Conservation (phyloP, 1,139 yeast genomes). For the Zygoascus hellenicus region DNA sequence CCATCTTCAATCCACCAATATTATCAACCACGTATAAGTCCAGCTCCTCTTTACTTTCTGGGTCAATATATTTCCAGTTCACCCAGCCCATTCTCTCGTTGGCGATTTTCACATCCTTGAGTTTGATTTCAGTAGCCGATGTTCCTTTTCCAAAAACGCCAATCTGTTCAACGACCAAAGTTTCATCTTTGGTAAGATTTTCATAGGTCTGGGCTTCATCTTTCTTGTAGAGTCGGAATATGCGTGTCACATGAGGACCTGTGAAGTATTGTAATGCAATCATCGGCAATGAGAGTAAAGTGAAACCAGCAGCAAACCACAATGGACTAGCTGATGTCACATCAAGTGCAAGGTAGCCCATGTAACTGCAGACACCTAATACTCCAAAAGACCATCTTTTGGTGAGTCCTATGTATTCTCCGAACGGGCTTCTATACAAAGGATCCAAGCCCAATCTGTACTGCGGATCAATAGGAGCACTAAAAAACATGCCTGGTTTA, state of each 20-base stretch:
- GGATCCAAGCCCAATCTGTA: constrained; percentile 30
- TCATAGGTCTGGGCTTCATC: constrained; percentile 60
- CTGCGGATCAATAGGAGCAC: constrained; percentile 32
- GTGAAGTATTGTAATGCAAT: constrained; percentile 52
- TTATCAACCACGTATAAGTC: constrained; percentile 61
- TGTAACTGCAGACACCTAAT: constrained; percentile 28
- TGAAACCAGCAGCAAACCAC: constrained; percentile 35
- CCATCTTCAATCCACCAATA: constrained; percentile 78
- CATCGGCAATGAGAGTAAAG: constrained; percentile 54
- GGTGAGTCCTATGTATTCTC: constrained; percentile 34
- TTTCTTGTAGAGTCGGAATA: constrained; percentile 60
- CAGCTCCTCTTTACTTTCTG: constrained; percentile 31
- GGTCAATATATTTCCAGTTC: constrained; percentile 45
- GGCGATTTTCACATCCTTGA: constrained; percentile 44
- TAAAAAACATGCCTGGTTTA: constrained; percentile 33
- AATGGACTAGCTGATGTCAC: constrained; percentile 17
- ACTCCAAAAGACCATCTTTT: constrained; percentile 35
- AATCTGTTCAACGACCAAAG: constrained; percentile 62
- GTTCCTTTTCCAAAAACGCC: constrained; percentile 61
- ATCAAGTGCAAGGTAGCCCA: constrained; percentile 30
- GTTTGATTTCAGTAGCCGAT: constrained; percentile 52
- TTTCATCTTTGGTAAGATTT: constrained; percentile 54
- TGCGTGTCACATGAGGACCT: constrained; percentile 62
- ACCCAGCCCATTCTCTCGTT: constrained; percentile 47
- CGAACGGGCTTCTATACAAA: constrained; percentile 32